Conservation (phyloP, 2,329 filamentous ascomycete genomes). For the Sporothrix brasiliensis region DNA sequence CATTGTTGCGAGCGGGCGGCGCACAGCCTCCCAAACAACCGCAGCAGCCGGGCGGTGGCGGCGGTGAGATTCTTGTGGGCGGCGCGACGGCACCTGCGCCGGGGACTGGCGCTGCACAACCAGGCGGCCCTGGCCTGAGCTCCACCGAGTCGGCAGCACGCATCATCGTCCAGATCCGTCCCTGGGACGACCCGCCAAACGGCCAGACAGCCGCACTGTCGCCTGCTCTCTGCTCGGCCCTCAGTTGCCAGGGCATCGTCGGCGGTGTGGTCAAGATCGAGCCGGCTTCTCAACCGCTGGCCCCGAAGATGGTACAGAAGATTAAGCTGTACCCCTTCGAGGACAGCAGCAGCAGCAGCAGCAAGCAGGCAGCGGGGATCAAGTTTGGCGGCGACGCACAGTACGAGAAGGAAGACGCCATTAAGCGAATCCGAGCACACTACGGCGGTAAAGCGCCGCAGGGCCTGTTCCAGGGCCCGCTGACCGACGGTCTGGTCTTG, state of each 20-base stretch:
- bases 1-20: constrained; percentile 80
- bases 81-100: constrained; percentile 47
- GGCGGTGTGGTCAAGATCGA: constrained; percentile 88
- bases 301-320: constrained; percentile 53
- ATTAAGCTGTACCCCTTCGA: constrained; percentile 84
- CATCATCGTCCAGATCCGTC: constrained; percentile 72
- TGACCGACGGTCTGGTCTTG: constrained; percentile 87
- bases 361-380: constrained; percentile 60
- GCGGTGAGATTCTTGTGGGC: constrained; percentile 53
- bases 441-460: constrained; percentile 63
- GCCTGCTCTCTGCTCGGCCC: constrained; percentile 69
- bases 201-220: constrained; percentile 80
- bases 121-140: neutral
- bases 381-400: constrained; percentile 89
- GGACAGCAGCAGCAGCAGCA: constrained; percentile 51
- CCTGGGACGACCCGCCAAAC: constrained; percentile 88
- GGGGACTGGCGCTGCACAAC: neutral
- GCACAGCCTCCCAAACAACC: constrained; percentile 69
- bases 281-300: constrained; percentile 72
- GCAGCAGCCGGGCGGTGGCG: constrained; percentile 39
- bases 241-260: constrained; percentile 73
- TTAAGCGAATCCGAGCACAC: constrained; percentile 70
- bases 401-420: constrained; percentile 75
- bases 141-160: constrained; percentile 61
- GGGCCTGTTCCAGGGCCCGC: constrained; percentile 75